Conservation (phyloP, 805 yeast species). For the Kuraishia ogatae region DNA sequence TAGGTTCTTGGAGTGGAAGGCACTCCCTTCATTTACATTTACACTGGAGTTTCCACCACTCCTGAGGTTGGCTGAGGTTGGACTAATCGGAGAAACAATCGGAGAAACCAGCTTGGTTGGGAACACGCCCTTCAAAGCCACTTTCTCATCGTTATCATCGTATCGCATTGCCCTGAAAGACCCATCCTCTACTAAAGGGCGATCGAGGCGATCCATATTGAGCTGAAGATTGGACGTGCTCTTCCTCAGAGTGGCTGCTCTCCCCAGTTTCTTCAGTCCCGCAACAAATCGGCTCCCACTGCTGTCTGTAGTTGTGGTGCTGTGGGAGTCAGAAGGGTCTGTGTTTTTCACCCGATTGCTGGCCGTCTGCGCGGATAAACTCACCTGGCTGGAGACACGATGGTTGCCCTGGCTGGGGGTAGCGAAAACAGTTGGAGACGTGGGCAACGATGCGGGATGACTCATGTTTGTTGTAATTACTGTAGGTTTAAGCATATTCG, state of each 20-base stretch:
- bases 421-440: neutral
- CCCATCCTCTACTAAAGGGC: neutral
- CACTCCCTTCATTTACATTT: no score
- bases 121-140: constrained; percentile 4
- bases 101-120: neutral
- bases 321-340: neutral
- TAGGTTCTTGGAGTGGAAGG: neutral
- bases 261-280: constrained; percentile 9
- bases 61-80: neutral
- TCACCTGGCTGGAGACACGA: neutral
- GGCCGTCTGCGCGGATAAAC: neutral
- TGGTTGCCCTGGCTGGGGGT: neutral
- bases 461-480: neutral
- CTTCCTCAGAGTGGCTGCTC: constrained; percentile 7
- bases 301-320: neutral
- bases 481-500: neutral
- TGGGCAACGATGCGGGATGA: neutral
- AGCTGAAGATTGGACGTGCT: neutral
- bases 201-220: neutral
- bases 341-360: neutral
- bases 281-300: constrained; percentile 3
- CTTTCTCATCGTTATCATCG: constrained; percentile 3
- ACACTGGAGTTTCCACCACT: neutral
- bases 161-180: constrained; percentile 3
- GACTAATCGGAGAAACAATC: neutral